These are phyloP conservation scores for Wickerhamiella kurtzmanii DNA, from an alignment of 805 yeast species.

Conservation along the genomic window DNA sequence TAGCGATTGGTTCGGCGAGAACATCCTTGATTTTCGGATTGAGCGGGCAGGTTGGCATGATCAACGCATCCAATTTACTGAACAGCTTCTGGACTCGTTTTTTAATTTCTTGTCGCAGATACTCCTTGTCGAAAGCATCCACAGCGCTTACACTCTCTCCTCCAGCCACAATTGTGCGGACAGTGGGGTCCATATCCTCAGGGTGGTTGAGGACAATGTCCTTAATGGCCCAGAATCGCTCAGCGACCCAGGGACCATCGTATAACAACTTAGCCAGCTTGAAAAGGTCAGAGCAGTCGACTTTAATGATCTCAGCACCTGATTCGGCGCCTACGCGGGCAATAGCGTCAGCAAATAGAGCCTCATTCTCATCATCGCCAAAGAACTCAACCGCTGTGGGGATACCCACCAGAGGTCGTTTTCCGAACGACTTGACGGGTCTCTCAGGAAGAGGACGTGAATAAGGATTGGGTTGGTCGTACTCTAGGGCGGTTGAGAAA, in stretches of 20 bases:
- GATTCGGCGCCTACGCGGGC: constrained; percentile 30
- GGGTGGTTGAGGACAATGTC: constrained; percentile 63
- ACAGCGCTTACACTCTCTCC: constrained; percentile 74
- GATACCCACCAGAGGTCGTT: constrained; percentile 55
- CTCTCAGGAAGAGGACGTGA: constrained; percentile 61
- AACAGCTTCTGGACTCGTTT: constrained; percentile 44
- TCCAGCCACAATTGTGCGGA: constrained; percentile 55
- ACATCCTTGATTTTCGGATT: constrained; percentile 72
- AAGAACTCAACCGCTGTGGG: constrained; percentile 57
- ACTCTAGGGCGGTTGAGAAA: constrained; percentile 56
- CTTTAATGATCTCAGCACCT: constrained; percentile 31
- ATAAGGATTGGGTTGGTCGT: constrained; percentile 66
- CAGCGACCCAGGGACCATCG: constrained; percentile 99
- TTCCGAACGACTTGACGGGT: constrained; percentile 47
- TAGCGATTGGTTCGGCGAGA: constrained; percentile 58
- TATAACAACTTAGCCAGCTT: constrained; percentile 78
- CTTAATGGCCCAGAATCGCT: constrained; percentile 72
- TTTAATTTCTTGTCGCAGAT: constrained; percentile 68
- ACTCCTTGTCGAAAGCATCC: constrained; percentile 73
- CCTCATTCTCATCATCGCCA: constrained; percentile 68
- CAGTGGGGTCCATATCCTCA: constrained; percentile 71
- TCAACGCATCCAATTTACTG: constrained; percentile 52
- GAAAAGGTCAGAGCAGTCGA: constrained; percentile 63
- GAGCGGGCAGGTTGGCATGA: constrained; percentile 90
- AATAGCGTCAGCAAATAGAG: constrained; percentile 50